Evolutionary conservation across 805 yeast species (phyloP), one percentile per base, ranked within the genome.

Genomic region (Dipodascus albidus): DNA sequence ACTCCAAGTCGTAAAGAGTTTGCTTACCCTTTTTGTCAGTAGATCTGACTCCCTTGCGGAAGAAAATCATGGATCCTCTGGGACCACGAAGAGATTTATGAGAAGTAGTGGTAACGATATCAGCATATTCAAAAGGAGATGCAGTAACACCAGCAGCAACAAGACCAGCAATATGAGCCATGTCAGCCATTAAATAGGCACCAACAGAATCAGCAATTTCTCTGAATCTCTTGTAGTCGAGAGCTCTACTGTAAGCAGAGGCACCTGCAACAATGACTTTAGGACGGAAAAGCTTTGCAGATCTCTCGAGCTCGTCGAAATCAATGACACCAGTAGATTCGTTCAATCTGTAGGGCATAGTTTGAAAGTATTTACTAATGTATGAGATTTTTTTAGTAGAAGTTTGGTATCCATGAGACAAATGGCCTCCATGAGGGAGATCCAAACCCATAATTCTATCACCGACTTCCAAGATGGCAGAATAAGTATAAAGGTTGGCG

Each of bases 31-130:
- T 87, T 59, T 77, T 71, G 64, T 82, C 83, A 60, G 82, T 80
- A 60, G 82, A 80, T 74, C 95, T 82, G 55, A 87, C 80, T 62
- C 98, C 98, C 75, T 86, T 87, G 79, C 98, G 85, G 80, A 81
- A 91, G 77, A 91, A 91, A 67, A 91, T 91, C 89, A 91, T 85
- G 50, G 99, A 95, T 69, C 98, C 99, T 75, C 99, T 83, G 70
- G 99, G 99, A 48, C 99, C 99, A 76, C 99, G 86, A 66, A 91
- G 80, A 19, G 97, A 89, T 74, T 91, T 91, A 76, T 91, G 99
- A 42, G 97, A 89, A 53, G 99, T 91, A 58, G 98, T 91, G 59
- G 99, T 91, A 67, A 91, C 98, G 62, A 91, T 87, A 73, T 91
- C 99, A 54, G 96, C 85, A 71, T 84, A 81, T 65, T 83, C 84